A percentile compares a stretch with the other conserved stretches of the same genome.
phyloP scores from a whole-genome alignment of 2,329 filamentous ascomycete species.

The Diaporthe humulicola region DNA sequence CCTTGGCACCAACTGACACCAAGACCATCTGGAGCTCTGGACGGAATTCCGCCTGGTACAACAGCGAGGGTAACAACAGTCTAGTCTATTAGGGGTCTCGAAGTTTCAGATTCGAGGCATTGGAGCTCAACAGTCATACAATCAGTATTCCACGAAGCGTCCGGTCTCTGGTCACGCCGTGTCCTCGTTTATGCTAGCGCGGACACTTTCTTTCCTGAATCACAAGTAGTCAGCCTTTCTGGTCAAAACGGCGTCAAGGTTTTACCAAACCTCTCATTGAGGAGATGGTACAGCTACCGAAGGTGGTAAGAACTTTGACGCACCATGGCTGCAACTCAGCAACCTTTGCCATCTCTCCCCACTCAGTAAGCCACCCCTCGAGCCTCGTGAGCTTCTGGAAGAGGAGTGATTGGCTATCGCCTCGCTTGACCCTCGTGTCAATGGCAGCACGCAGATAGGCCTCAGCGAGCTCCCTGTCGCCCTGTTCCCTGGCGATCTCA shows the following conservation, averaged over 20 bases:
- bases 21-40: background rate
- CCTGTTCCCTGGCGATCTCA: slow-evolving; percentile 27
- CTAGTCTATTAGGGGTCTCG: slow-evolving; percentile 43
- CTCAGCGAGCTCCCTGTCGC: slow-evolving; percentile 15
- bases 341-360: slow-evolving; percentile 33
- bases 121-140: slow-evolving; percentile 44
- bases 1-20: background rate
- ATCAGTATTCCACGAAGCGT: background rate
- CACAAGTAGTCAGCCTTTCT: background rate
- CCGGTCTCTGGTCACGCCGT: background rate
- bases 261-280: background rate
- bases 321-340: slow-evolving; percentile 21
- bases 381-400: slow-evolving; percentile 23
- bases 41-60: slow-evolving; percentile 31
- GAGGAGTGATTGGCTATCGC: background rate
- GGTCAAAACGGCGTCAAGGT: fast-evolving
- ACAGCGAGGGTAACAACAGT: slow-evolving; percentile 41
- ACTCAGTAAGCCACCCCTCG: slow-evolving; percentile 30
- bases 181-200: slow-evolving; percentile 2
- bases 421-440: slow-evolving; percentile 1
- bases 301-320: background rate
- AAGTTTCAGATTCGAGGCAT: slow-evolving; percentile 40
- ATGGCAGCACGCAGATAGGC: slow-evolving; percentile 27
- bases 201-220: slow-evolving; percentile 9
- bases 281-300: background rate